Percentiles rank a stretch among this genome's conserved stretches.
phyloP scores from a whole-genome alignment of 148 eudicot species.

The Rhododendron ovatum region DNA sequence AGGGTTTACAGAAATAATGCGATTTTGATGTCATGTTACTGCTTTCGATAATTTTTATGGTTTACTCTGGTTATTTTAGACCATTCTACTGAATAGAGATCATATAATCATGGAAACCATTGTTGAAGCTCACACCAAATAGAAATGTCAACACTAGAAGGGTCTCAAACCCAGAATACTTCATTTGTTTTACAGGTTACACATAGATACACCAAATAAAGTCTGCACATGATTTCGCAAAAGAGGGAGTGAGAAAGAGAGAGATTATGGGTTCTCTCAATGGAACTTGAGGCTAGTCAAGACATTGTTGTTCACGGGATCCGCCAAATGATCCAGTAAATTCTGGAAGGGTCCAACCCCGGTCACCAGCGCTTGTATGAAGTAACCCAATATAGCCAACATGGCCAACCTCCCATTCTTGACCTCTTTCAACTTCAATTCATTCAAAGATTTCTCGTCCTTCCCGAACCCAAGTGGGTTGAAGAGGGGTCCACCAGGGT shows the following conservation, averaged over 20 bases:
- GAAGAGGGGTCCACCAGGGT: constrained; percentile 95
- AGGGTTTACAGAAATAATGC: background rate
- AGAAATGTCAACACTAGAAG: background rate
- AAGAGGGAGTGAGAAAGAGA: background rate
- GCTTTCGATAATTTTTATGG: background rate
- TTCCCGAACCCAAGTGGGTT: constrained; percentile 96
- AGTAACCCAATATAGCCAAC: constrained; percentile 89
- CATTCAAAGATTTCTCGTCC: constrained; percentile 93
- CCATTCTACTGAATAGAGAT: background rate
- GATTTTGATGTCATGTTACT: background rate
- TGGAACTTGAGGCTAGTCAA: constrained; percentile 96
- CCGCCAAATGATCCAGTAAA: constrained; percentile 92
- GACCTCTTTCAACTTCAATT: constrained; percentile 81
- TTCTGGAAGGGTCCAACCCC: constrained; percentile 97
- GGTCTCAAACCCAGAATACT: background rate
- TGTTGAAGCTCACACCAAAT: background rate
- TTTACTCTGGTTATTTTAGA: background rate
- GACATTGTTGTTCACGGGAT: constrained; percentile 92
- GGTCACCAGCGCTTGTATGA: constrained; percentile 74
- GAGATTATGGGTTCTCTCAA: constrained; percentile 18
- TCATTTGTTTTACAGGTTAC: constrained; percentile 9
- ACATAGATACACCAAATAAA: constrained; percentile 12
- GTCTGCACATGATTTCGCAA: constrained; percentile 25
- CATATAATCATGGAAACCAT: background rate
- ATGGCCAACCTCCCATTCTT: constrained; percentile 97